These are phyloP conservation scores for Rhododendron mucronatum DNA, from an alignment of 148 eudicot genomes.

Conservation along the genomic window DNA sequence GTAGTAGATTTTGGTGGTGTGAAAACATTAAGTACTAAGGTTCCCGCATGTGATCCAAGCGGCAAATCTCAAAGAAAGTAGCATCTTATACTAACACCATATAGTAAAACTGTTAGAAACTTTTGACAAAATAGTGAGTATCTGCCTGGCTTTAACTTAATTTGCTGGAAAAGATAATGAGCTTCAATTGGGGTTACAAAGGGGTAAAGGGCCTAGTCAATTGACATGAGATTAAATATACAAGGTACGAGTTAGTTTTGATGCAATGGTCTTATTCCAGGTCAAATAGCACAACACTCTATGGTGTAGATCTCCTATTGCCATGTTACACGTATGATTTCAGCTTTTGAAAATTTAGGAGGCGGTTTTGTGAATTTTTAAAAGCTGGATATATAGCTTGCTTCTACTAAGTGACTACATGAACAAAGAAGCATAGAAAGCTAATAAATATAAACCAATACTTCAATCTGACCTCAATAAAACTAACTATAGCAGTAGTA, in stretches of 20 bases:
- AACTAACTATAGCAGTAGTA: slow-evolving; percentile 42
- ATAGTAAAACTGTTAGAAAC: background rate
- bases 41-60: background rate
- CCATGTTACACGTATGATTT: background rate
- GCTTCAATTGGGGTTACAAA: background rate
- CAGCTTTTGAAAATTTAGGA: background rate
- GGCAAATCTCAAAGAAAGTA: background rate
- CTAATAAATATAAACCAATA: background rate
- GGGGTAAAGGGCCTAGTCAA: background rate
- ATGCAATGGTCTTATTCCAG: background rate
- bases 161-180: background rate
- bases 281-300: background rate
- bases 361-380: background rate
- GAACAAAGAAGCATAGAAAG: background rate
- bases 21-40: background rate
- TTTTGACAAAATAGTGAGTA: background rate
- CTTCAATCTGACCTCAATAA: slow-evolving; percentile 56
- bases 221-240: background rate
- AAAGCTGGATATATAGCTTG: background rate
- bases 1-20: background rate
- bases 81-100: background rate
- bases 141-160: background rate
- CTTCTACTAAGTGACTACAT: background rate
- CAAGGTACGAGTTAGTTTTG: background rate
- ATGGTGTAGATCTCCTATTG: background rate